phyloP scores from a whole-genome alignment of 192 early-diverging fungal species.

The Gryganskiella cystojenkinii region DNA sequence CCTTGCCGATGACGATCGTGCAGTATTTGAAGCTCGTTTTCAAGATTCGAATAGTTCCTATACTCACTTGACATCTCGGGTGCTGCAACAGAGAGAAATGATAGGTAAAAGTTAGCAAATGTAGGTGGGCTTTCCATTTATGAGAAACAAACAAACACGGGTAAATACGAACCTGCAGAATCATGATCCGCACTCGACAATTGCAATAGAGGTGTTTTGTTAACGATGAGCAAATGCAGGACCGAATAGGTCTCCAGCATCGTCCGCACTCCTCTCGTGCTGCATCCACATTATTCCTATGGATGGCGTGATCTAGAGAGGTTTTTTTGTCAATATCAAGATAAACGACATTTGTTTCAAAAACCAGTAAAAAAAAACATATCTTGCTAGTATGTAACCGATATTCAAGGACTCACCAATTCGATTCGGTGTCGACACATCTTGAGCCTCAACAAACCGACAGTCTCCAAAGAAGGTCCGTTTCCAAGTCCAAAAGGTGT shows the following conservation, averaged over 20 bases:
- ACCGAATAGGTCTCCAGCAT: conserved; percentile 42
- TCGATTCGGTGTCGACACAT: conserved; percentile 36
- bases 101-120: not conserved
- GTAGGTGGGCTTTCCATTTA: not conserved
- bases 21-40: conserved; percentile 50
- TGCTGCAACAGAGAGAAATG: conserved; percentile 13
- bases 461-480: conserved; percentile 42
- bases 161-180: conserved; percentile 38
- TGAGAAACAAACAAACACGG: too few relatives aligned
- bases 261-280: conserved; percentile 38
- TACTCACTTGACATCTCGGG: conserved; percentile 53
- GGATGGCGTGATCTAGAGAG: conserved; percentile 23
- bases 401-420: conserved; percentile 43
- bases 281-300: conserved; percentile 15
- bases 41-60: conserved; percentile 51
- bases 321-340: not conserved
- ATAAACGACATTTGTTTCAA: not conserved
- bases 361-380: not conserved
- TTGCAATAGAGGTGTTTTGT: conserved; percentile 46
- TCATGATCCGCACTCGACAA: conserved; percentile 49
- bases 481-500: conserved; percentile 50
- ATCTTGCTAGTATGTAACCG: too few relatives aligned
- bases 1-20: conserved; percentile 52
- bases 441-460: conserved; percentile 34
- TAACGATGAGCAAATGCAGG: conserved; percentile 46